phyloP scores from a whole-genome alignment of 1,284 basidiomycete species.

The Irpex lacteus region DNA sequence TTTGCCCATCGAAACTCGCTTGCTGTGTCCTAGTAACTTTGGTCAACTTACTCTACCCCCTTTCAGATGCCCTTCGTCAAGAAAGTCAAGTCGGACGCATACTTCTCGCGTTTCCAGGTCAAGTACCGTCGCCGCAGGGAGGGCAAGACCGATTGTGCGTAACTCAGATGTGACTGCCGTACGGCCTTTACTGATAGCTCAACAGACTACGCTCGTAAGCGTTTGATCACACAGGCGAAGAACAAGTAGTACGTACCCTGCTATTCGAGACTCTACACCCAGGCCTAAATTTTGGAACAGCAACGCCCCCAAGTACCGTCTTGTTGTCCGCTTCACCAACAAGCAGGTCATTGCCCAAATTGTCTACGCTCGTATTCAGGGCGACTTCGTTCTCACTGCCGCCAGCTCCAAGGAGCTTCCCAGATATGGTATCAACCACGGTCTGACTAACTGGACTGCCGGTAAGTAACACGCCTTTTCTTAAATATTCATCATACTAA shows the following conservation, averaged over 20 bases:
- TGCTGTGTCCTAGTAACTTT: background rate
- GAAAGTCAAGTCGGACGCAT: slow-evolving; percentile 85
- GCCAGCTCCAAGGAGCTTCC: slow-evolving; percentile 93
- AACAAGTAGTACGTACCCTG: slow-evolving; percentile 90
- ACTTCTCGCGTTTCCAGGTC: slow-evolving; percentile 98
- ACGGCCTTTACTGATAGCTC: background rate
- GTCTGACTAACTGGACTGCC: slow-evolving; percentile 98
- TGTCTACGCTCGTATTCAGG: slow-evolving; percentile 95
- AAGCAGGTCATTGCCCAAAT: slow-evolving; percentile 91
- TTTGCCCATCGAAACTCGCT: background rate
- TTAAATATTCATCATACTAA: background rate
- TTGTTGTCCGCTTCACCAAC: slow-evolving; percentile 98
- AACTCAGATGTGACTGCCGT: background rate
- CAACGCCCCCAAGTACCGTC: slow-evolving; percentile 97
- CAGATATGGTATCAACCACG: slow-evolving; percentile 96
- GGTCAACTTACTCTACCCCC: slow-evolving; percentile 13
- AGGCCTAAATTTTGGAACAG: slow-evolving; percentile 26
- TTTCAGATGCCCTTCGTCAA: slow-evolving; percentile 86
- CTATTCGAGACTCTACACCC: background rate
- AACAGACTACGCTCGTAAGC: slow-evolving; percentile 94
- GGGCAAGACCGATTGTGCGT: slow-evolving; percentile 96
- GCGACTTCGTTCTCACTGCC: slow-evolving; percentile 90
- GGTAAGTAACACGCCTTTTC: slow-evolving; percentile 42
- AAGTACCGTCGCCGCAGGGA: slow-evolving; percentile 95
- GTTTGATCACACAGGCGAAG: slow-evolving; percentile 96